These are phyloP conservation scores for Diaporthe vexans DNA, from an alignment of 2,329 filamentous ascomycete genomes.

Conservation along the genomic window DNA sequence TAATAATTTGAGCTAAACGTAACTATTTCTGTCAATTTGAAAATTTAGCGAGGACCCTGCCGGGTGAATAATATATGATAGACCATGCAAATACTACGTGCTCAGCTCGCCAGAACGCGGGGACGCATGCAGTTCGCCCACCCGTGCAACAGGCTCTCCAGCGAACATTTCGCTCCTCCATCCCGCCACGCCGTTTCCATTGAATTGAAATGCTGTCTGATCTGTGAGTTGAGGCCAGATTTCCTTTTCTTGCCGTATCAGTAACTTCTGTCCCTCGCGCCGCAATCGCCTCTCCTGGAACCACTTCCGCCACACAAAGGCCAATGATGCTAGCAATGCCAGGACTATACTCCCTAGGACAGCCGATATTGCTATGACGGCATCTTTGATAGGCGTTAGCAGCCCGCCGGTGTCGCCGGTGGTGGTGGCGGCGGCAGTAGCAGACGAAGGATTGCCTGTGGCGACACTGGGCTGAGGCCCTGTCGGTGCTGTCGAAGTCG, in stretches of 20 bases:
- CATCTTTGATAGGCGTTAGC: background rate
- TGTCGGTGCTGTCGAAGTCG: background rate
- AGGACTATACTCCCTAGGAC: background rate
- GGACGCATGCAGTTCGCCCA: background rate
- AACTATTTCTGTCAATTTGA: background rate
- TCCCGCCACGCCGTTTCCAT: background rate
- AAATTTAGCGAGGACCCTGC: background rate
- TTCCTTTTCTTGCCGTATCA: background rate
- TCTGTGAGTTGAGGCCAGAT: background rate
- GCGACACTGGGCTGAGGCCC: background rate
- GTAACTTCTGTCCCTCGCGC: background rate
- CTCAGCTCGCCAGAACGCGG: background rate
- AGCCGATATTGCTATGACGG: slow-evolving; percentile 12
- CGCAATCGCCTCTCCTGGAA: slow-evolving; percentile 4
- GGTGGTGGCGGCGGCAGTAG: background rate
- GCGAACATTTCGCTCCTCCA: background rate
- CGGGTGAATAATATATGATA: no score
- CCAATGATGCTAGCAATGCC: background rate
- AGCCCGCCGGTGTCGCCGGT: background rate
- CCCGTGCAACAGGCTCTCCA: background rate
- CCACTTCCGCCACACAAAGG: slow-evolving; percentile 12
- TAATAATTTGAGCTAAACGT: background rate
- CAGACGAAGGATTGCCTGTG: background rate
- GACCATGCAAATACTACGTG: background rate
- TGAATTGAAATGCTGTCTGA: background rate